Evolutionary conservation across 2,329 filamentous ascomycete genomes (phyloP), one percentile per base, ranked within the genome.

Genomic region (Diaporthe citriasiana): DNA sequence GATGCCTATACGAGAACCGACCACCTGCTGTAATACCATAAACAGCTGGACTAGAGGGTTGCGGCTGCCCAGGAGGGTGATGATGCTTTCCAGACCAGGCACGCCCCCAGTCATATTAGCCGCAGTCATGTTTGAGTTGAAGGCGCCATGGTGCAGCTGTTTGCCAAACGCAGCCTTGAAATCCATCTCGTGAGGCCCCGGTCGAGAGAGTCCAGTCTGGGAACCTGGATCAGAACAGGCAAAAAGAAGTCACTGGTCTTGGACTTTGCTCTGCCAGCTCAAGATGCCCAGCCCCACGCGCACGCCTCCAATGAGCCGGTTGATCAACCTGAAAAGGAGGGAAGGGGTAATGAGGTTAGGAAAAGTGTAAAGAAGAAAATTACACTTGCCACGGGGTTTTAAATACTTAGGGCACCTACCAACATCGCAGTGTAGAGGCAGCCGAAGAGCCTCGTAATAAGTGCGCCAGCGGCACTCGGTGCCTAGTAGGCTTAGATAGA

Each of bases 1-100:
- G 65, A 89, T 80, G 27, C 87, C 87, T 22, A 89, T 80, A 70
- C 82, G 82, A 22, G 79, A 80, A 22, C 85, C 86, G 7, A 88
- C 77, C 51, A 86, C 78, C 30, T 85, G 83, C 75, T 89, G 86
- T 53, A 89, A 76, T 35, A 89, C 83, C 73, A 86, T 79, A 35
- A 89, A 80, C 75, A 78, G 77, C 50, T 79, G 81, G 70, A 88
- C 79, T 6, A 86, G 76, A 2, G 84, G 85, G 66, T 85, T 86
- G 47, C 83, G 82, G 47, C 82, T 79, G 13, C 87, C 86, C 5
- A 88, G 81, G 0, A 87, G 83, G 6, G 83, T 81, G 19, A 88
- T 82, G 57, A 89, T 79, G n/a, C 79, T 84, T 75, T 88, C 85
- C 76, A 87, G 78, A 38, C 75, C 74, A 3, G 74, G 74, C 17